Base-by-base conservation (phyloP, 371 early-diverging fungal genomes). In the Actinomortierella wolfii region DNA sequence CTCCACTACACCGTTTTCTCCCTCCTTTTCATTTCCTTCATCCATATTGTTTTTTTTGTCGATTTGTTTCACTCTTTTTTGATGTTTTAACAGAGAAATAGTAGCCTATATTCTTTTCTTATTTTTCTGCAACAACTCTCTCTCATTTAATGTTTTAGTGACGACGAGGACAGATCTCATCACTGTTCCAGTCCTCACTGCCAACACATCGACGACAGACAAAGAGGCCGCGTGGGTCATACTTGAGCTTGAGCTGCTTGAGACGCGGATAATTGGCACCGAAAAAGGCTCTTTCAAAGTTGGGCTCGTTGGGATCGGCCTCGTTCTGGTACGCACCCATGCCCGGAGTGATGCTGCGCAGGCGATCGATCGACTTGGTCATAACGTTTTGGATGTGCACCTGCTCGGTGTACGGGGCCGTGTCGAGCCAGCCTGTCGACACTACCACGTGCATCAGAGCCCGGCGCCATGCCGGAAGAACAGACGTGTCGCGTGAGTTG, bases 161-260 rank as follows among this genome's bases (percentile, higher is more conserved):
- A 34, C 34, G 34, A 34, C 34, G 34, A 34, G 34, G 29, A 29
- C 56, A 56, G 29, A 56, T 20, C 56, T 45, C 9, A 20, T 56
- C 56, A 17, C 45, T 29, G 26, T 50, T 43, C 57, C 51, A 57
- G 24, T 57, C 57, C 26, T 57, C 57, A 28, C 57, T 57, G 23
- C 57, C 57, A 11, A 57, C 57, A 49, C 57, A 57, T 11, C 25
- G 57, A 20, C 49, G 28, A 41, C 54, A 64, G 28, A 44, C 9
- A 26, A 81, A 81, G 2, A 81, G n/a, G 13, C 68, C 62, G 11
- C 29, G 43, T 2, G 79, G 81, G 52, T 83, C 83, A 23, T 61
- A 59, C 59, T 75, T 67, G 3, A 74, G 17, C 61, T 83, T 80
- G 54, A 83, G 70, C 28, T 44, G 8, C n/a, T 56, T 2, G 23